Conservation (phyloP, 495 filamentous ascomycete species). For the Lasiosphaeria ovina region DNA sequence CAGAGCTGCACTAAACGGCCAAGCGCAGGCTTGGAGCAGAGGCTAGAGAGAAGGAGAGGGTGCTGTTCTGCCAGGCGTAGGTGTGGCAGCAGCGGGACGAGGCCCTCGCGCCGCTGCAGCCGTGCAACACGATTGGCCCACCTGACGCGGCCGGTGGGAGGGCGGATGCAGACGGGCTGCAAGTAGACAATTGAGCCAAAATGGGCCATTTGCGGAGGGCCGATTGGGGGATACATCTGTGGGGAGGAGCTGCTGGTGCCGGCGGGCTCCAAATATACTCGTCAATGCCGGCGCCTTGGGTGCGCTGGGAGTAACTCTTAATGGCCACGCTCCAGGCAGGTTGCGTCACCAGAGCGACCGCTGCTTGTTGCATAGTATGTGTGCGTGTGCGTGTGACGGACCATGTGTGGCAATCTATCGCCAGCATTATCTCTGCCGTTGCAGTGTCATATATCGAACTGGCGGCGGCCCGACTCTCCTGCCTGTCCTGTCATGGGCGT, state of each 20-base stretch:
- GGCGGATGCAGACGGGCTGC: conserved; percentile 4
- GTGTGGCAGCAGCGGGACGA: not conserved
- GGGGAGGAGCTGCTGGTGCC: conserved; percentile 6
- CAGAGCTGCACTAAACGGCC: not conserved
- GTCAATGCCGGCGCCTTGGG: conserved; percentile 20
- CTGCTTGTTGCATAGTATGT: not conserved
- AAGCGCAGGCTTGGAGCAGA: not conserved
- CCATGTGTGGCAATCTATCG: not conserved
- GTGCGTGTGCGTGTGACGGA: too few species aligned
- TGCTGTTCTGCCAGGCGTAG: not conserved
- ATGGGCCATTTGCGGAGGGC: conserved; percentile 8
- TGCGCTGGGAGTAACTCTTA: not conserved
- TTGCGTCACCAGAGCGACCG: conserved; percentile 5
- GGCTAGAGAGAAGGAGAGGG: too few species aligned
- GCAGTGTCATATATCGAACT: conserved; percentile 2
- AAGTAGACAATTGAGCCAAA: conserved; percentile 23
- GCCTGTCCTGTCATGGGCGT: not conserved
- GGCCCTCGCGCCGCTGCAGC: conserved; percentile 12
- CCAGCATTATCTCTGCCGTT: not conserved
- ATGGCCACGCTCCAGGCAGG: not conserved
- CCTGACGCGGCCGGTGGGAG: too few species aligned
- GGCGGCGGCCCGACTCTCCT: conserved; percentile 3
- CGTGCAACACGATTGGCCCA: conserved; percentile 5
- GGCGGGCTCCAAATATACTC: conserved; percentile 18
- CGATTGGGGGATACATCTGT: conserved; percentile 17